A percentile compares a stretch with the other conserved stretches of the same genome.
Conservation (phyloP, 164 flowering plant species). For the Kingdonia uniflora region DNA sequence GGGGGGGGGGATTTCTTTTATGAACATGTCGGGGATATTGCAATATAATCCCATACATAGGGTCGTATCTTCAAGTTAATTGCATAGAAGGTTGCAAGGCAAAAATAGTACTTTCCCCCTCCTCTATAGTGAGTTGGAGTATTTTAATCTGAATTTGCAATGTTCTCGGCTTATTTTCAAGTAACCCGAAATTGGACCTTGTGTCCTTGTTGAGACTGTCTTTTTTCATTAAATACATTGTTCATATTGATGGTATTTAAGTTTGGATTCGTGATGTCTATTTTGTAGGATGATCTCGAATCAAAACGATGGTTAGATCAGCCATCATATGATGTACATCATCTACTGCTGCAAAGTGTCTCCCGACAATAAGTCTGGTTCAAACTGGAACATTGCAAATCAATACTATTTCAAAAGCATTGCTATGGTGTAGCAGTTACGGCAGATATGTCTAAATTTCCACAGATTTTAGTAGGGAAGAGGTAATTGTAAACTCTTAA, state of each 20-base stretch:
- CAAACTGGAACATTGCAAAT: constrained; percentile 51
- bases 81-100: no score
- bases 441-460: constrained; percentile 42
- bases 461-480: constrained; percentile 62
- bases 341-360: constrained; percentile 42
- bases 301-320: constrained; percentile 25
- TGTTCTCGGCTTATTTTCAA: no score
- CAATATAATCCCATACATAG: no score
- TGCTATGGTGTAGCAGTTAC: constrained; percentile 48
- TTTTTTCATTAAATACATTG: background rate
- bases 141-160: no score
- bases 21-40: no score
- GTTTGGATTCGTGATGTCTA: constrained; percentile 2
- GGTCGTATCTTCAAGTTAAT: no score
- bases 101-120: no score
- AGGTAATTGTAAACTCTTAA: constrained; percentile 36
- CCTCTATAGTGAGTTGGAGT: no score
- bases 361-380: constrained; percentile 9
- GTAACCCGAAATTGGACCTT: background rate
- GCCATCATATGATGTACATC: constrained; percentile 53
- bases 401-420: constrained; percentile 60
- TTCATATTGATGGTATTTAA: background rate
- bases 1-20: no score
- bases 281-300: constrained; percentile 3
- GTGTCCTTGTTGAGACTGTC: background rate